phyloP scores from a whole-genome alignment of 768 basidiomycete species.

The Glaciozyma martinii region DNA sequence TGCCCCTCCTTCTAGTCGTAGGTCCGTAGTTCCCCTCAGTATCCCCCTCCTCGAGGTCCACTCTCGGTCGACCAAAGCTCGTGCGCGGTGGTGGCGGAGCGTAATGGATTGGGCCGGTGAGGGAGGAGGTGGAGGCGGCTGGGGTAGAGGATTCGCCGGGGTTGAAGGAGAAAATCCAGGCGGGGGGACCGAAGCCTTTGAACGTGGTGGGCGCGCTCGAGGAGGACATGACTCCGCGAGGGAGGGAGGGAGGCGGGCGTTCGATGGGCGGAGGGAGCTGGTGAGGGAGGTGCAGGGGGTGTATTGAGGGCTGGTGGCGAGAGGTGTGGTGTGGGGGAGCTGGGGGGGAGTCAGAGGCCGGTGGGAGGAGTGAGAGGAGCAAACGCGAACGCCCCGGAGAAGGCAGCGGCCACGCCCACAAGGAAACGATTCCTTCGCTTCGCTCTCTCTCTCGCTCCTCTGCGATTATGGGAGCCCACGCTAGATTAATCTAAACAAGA shows the following conservation, averaged over 20 bases:
- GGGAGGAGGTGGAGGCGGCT: not conserved
- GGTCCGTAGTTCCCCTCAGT: not conserved
- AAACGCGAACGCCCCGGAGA: no score
- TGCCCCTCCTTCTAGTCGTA: not conserved
- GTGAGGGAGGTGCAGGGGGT: no score
- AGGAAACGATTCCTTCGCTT: no score
- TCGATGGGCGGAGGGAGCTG: no score
- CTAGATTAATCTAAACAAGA: no score
- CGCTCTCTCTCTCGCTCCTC: no score
- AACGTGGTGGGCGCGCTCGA: not conserved
- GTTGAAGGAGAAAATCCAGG: not conserved
- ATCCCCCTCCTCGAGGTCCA: not conserved
- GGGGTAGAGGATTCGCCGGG: conserved; percentile 2
- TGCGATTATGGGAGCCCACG: no score
- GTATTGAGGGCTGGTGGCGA: no score
- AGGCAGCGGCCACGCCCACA: no score
- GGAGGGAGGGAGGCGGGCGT: not conserved
- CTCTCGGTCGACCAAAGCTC: not conserved
- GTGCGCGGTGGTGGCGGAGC: not conserved
- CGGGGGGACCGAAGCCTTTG: not conserved
- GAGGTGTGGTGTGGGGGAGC: no score
- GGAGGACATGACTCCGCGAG: not conserved
- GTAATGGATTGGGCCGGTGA: not conserved
- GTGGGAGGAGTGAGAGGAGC: no score
- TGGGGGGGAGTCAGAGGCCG: no score